A percentile compares a stretch with the other conserved stretches of the same genome.
phyloP scores from a whole-genome alignment of 257 asterid species.

The Petunia secreta region DNA sequence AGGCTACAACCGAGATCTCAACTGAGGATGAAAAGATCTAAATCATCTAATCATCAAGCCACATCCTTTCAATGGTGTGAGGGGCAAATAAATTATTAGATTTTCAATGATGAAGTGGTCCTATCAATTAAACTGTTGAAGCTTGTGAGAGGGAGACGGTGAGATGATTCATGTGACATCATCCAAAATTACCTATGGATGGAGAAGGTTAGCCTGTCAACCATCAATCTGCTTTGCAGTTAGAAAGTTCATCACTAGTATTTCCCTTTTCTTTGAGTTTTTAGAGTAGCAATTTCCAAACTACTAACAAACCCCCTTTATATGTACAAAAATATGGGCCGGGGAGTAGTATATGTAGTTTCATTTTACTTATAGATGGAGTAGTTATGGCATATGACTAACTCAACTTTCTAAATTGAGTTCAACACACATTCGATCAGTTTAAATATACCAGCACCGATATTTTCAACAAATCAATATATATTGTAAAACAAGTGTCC shows the following conservation, averaged over 20 bases:
- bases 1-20: too few relatives aligned
- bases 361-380: neutral
- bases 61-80: too few relatives aligned
- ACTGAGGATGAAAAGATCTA: too few relatives aligned
- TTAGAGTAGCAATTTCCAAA: neutral
- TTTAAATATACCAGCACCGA: too few relatives aligned
- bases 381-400: slow-evolving; percentile 4
- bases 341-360: neutral
- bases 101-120: too few relatives aligned
- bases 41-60: too few relatives aligned
- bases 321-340: neutral
- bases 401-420: slow-evolving; percentile 15
- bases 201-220: slow-evolving; percentile 7
- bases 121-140: too few relatives aligned
- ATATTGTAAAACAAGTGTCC: neutral
- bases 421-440: neutral
- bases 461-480: neutral
- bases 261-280: neutral
- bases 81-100: too few relatives aligned
- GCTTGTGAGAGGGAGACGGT: too few relatives aligned
- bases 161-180: too few relatives aligned
- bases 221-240: neutral
- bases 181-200: too few relatives aligned
- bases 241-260: neutral
- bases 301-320: slow-evolving; percentile 7